Evolutionary conservation across 208 protist species (phyloP).

Genomic region (Acanthamoeba rhysodes): DNA sequence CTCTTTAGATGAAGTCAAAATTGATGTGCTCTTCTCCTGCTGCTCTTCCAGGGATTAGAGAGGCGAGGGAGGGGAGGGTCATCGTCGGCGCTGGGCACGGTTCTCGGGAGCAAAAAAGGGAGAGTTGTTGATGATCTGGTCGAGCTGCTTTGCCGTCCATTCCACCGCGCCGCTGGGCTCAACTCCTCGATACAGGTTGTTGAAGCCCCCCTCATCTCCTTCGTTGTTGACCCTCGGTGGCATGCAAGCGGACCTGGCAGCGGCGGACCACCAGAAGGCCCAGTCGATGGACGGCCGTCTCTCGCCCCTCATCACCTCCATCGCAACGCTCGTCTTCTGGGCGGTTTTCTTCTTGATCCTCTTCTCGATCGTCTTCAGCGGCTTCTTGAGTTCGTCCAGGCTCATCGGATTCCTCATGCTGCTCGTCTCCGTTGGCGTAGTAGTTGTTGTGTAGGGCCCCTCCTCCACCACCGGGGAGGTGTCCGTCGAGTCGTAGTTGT

Average conservation of each 20-base stretch:
- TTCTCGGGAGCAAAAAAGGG: neutral
- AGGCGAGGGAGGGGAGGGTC: neutral
- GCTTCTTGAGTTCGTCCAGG: neutral
- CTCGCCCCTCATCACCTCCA: neutral
- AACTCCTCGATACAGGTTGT: neutral
- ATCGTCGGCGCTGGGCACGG: neutral
- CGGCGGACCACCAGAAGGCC: conserved; percentile 3
- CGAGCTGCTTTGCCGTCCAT: neutral
- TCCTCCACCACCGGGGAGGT: neutral
- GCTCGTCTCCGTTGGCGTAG: neutral
- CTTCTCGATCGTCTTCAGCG: conserved; percentile 11
- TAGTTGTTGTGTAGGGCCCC: neutral
- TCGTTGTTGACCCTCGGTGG: neutral
- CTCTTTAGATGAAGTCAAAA: neutral
- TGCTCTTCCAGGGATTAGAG: neutral
- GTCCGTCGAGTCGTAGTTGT: neutral
- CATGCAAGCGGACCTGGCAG: neutral
- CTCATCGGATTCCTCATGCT: neutral
- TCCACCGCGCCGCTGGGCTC: neutral
- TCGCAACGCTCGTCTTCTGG: neutral
- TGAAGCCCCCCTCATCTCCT: neutral
- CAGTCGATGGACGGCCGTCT: conserved; percentile 35
- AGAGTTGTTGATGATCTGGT: neutral
- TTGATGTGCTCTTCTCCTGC: neutral
- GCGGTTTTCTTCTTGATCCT: neutral